A percentile compares a stretch with the other conserved stretches of the same genome.
These are phyloP conservation scores for Kodamaea hsintzibuensis DNA, from an alignment of 805 yeast species.

Conservation along the genomic window DNA sequence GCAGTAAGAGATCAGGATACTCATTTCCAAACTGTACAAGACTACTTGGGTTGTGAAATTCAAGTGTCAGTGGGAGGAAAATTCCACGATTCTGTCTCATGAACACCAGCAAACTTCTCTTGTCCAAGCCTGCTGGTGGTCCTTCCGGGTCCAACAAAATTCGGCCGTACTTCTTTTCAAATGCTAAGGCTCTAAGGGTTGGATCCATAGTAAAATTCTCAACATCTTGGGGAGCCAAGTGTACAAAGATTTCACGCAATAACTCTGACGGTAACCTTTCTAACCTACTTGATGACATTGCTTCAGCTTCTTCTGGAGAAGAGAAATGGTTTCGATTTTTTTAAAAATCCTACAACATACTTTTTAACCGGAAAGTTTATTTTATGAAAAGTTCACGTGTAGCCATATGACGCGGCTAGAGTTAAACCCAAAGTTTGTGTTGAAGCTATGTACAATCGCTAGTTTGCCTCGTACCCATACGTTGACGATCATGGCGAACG, in stretches of 20 bases:
- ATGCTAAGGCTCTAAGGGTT: not conserved
- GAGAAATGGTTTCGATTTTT: not conserved
- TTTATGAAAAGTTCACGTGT: not conserved
- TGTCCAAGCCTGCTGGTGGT: not conserved
- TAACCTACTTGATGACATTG: conserved; percentile 1
- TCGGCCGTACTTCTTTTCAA: conserved; percentile 4
- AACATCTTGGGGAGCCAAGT: conserved; percentile 4
- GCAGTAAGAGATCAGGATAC: conserved; percentile 7
- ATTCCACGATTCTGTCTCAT: conserved; percentile 4
- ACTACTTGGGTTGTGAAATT: conserved; percentile 4
- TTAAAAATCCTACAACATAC: not conserved
- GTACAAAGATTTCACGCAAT: not conserved
- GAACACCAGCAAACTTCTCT: conserved; percentile 2
- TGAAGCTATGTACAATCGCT: not conserved
- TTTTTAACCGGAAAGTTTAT: conserved; percentile 1
- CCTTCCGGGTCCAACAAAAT: conserved; percentile 5
- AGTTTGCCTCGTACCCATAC: not conserved
- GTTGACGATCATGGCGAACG: not conserved
- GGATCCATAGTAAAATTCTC: conserved; percentile 4
- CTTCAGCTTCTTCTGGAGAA: not conserved
- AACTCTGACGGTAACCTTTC: conserved; percentile 5
- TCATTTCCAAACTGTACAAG: conserved; percentile 3
- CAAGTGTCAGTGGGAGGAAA: conserved; percentile 5
- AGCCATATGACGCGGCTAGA: not conserved
- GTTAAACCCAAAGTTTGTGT: not conserved